A percentile compares a stretch with the other conserved stretches of the same genome.
Conservation (phyloP, 2,329 filamentous ascomycete genomes). For the Lachnellula willkommii region DNA sequence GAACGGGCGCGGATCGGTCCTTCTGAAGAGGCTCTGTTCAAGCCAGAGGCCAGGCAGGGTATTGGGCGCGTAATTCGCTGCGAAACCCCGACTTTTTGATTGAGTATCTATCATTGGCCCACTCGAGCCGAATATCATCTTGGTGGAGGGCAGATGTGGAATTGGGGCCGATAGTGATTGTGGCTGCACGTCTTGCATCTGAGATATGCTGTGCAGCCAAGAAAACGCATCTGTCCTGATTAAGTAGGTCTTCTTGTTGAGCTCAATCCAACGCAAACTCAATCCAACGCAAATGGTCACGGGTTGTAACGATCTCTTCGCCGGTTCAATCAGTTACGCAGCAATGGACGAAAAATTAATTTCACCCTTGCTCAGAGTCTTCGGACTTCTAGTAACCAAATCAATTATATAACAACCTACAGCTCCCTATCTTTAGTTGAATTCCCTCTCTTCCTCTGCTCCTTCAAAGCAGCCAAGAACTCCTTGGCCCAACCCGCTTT, state of each 20-base stretch:
- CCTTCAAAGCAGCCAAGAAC: conserved; percentile 20
- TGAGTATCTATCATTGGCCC: neutral
- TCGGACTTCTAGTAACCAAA: neutral
- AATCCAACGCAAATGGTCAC: no score
- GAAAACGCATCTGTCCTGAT: neutral
- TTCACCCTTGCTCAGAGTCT: neutral
- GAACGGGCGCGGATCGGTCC: neutral
- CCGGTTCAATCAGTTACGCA: no score
- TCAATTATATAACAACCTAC: conserved; percentile 2
- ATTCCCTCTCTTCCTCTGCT: conserved; percentile 12
- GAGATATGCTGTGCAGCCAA: neutral
- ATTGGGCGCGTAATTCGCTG: neutral
- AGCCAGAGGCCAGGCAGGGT: neutral
- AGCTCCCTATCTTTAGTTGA: conserved; percentile 17
- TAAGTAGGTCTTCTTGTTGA: neutral
- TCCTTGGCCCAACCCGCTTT: conserved; percentile 23
- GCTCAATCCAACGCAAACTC: no score
- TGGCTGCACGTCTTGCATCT: neutral
- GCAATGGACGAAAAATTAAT: no score
- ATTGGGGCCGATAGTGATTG: neutral
- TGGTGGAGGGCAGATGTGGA: neutral
- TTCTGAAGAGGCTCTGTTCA: neutral
- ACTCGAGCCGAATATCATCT: neutral
- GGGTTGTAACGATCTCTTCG: no score
- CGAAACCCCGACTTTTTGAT: neutral